A percentile compares a stretch with the other conserved stretches of the same genome.
phyloP scores from a whole-genome alignment of 208 protist species.

The Phytomonas sp. region DNA sequence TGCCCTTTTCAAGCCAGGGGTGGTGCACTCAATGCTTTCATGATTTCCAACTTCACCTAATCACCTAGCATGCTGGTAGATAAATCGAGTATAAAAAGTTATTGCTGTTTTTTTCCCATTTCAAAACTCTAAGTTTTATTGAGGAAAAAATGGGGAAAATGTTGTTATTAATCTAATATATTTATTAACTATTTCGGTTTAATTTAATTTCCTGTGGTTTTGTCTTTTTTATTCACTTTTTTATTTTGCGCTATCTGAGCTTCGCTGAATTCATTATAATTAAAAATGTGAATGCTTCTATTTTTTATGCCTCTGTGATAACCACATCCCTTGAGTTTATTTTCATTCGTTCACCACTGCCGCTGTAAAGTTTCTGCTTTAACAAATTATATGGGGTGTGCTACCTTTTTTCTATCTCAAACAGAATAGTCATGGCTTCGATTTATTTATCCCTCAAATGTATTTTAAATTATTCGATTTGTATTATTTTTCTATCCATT shows the following conservation, averaged over 20 bases:
- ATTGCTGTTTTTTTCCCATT: background rate
- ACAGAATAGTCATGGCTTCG: background rate
- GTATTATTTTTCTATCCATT: background rate
- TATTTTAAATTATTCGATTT: conserved; percentile 4
- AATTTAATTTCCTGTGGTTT: conserved; percentile 1
- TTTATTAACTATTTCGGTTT: background rate
- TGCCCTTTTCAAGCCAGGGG: background rate
- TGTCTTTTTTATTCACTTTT: conserved; percentile 15
- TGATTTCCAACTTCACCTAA: background rate
- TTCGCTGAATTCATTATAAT: background rate
- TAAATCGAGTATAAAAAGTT: background rate
- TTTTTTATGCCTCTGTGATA: conserved; percentile 4
- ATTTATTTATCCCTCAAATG: conserved; percentile 4
- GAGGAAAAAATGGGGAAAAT: background rate
- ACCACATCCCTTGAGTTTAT: background rate
- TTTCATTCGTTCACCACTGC: background rate
- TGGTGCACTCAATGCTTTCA: background rate
- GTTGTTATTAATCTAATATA: background rate
- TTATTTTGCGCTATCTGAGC: conserved; percentile 10
- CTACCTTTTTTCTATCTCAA: background rate
- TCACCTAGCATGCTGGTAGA: background rate
- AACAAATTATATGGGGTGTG: background rate
- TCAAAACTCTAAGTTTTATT: background rate
- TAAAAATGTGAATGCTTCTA: conserved; percentile 6
- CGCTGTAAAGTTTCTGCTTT: conserved; percentile 6